phyloP scores from a whole-genome alignment of 495 filamentous ascomycete species.

The Penicillium diatomitis region DNA sequence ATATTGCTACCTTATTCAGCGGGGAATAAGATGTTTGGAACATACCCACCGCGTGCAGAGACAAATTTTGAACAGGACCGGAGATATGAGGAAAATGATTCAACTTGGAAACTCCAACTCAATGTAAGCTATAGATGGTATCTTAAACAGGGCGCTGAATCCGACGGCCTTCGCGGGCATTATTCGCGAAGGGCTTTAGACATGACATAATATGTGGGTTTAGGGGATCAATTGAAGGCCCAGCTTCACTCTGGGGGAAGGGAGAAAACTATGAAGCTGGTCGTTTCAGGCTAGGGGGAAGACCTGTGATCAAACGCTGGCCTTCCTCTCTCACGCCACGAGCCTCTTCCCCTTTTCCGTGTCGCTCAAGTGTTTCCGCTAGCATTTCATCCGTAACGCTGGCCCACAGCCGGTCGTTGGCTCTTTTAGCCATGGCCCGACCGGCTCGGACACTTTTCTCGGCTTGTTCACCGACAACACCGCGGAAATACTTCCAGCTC shows the following conservation, averaged over 20 bases:
- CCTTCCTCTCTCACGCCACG: slow-evolving; percentile 34
- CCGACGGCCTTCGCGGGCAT: background rate
- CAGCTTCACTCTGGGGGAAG: background rate
- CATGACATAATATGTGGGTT: background rate
- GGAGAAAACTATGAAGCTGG: slow-evolving; percentile 7
- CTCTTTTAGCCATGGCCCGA: slow-evolving; percentile 62
- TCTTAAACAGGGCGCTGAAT: slow-evolving; percentile 15
- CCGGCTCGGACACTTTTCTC: slow-evolving; percentile 77
- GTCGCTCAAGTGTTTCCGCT: slow-evolving; percentile 60
- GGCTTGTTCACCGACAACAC: slow-evolving; percentile 80
- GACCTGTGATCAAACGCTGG: slow-evolving; percentile 30
- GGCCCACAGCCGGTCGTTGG: slow-evolving; percentile 72
- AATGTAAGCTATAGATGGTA: slow-evolving; percentile 22
- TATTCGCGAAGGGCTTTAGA: too few species aligned
- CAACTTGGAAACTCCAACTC: slow-evolving; percentile 11
- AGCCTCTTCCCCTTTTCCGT: slow-evolving; percentile 60
- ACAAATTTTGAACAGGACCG: background rate
- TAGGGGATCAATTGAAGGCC: slow-evolving; percentile 2
- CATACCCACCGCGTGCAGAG: too few species aligned
- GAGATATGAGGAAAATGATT: background rate
- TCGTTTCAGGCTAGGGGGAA: slow-evolving; percentile 36
- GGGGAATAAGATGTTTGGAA: too few species aligned
- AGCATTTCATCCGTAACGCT: slow-evolving; percentile 77
- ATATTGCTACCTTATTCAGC: too few species aligned
- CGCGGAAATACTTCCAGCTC: slow-evolving; percentile 75